Evolutionary conservation across 805 yeast genomes (phyloP).

Genomic region (Myxozyma neglecta): DNA sequence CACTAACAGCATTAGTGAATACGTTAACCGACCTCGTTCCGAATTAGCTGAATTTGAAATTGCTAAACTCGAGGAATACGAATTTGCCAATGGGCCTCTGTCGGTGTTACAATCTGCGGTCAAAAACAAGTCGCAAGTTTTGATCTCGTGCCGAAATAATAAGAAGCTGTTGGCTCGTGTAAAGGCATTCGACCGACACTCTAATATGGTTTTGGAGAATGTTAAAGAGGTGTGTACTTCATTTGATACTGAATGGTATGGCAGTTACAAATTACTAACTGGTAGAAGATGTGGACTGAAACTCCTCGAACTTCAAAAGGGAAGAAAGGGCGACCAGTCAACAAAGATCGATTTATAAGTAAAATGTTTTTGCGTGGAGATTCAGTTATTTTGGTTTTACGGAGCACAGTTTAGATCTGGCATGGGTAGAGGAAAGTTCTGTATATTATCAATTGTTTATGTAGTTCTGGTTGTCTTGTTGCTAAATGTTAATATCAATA

Average conservation of each 20-base stretch:
- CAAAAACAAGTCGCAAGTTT: slow-evolving; percentile 68
- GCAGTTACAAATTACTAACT: neutral
- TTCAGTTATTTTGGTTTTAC: slow-evolving; percentile 81
- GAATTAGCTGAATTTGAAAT: slow-evolving; percentile 81
- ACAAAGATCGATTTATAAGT: slow-evolving; percentile 76
- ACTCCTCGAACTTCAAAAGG: slow-evolving; percentile 62
- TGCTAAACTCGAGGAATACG: slow-evolving; percentile 81
- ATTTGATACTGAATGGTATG: neutral
- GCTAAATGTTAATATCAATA: neutral
- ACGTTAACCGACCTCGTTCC: slow-evolving; percentile 69
- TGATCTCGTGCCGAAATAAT: slow-evolving; percentile 88
- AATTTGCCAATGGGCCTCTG: slow-evolving; percentile 87
- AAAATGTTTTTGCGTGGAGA: slow-evolving; percentile 95
- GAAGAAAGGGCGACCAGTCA: slow-evolving; percentile 63
- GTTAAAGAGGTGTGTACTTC: slow-evolving; percentile 68
- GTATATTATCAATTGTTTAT: neutral
- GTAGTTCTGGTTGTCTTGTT: neutral
- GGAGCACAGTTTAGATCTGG: slow-evolving; percentile 36
- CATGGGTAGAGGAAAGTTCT: neutral
- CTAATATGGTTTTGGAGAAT: slow-evolving; percentile 87
- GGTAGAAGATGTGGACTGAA: slow-evolving; percentile 60
- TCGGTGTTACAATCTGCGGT: slow-evolving; percentile 83
- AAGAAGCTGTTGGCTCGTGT: slow-evolving; percentile 88
- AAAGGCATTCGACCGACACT: slow-evolving; percentile 93
- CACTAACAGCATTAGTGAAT: slow-evolving; percentile 48